Evolutionary conservation across 2,329 filamentous ascomycete species (phyloP), one percentile per base, ranked within the genome.

Genomic region (Pseudogymnoascus verrucosus): DNA sequence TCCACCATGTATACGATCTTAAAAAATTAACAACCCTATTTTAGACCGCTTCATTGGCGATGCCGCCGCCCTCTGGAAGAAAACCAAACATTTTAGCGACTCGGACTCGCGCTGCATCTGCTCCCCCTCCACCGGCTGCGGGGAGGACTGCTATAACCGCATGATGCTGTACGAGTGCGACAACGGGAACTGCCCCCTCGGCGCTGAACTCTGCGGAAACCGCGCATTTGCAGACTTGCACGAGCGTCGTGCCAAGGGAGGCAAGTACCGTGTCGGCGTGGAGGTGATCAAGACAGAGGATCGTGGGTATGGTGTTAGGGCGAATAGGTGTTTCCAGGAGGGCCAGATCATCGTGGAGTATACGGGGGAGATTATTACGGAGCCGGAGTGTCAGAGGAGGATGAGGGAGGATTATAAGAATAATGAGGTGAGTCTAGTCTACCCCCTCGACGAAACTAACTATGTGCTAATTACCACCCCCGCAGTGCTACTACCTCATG

Each of bases 161-260:
- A 92, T 92, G 75, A 98, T 98, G 92, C 87, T 96, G 63, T 98
- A 97, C 75, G 95, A 99, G 77, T 99, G 95, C 74, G 91, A 98
- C 74, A 84, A 89, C 57, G 88, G 83, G 64, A 99, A 97, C 74
- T 99, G 95, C 79, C 89, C 87, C 64, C 79, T 93, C 14, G 89
- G 89, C 42, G 80, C 84, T n/a, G 82, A 85, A 19, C 73, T 80
- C 60, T 99, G 95, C 75, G 86, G 85, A 26, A 99, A 99, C 73
- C 90, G 95, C 28, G 89, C 89, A 21, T 99, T 99, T 76, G 87
- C 90, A 31, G 85, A 89, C 66, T 81, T 99, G 42, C 86, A 86
- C 37, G 83, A 86, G 65, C 87, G 95, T 61, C 86, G 85, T 51
- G 89, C 90, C 71, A 85, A 82, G 65, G 91, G 91, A 31, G 91